Evolutionary conservation across 768 basidiomycete genomes (phyloP).

Genomic region (Pleurotus giganteus): DNA sequence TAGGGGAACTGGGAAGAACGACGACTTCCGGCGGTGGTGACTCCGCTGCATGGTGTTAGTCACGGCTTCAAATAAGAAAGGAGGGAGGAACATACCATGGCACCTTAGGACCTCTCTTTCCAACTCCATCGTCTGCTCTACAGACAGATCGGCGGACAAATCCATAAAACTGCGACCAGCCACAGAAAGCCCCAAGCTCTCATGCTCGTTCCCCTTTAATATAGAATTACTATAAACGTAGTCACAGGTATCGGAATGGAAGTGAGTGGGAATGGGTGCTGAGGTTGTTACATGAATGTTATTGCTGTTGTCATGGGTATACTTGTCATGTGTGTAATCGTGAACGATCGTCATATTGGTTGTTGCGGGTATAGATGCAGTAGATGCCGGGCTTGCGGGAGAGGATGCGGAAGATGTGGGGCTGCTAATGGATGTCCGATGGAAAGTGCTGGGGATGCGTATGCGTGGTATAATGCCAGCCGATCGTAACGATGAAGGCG

Average conservation of each 20-base stretch:
- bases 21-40: not conserved
- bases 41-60: not conserved
- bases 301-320: constrained; percentile 1
- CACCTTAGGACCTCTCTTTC: not conserved
- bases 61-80: not conserved
- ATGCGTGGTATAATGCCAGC: not conserved
- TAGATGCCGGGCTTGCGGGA: not conserved
- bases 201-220: not conserved
- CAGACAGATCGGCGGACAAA: not conserved
- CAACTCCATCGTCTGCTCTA: constrained; percentile 1
- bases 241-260: not conserved
- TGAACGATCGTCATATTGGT: not conserved
- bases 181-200: not conserved
- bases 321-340: not conserved
- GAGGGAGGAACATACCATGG: not conserved
- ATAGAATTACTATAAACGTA: not conserved
- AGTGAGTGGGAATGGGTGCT: not conserved
- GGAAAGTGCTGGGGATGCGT: constrained; percentile 3
- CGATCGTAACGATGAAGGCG: not conserved
- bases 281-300: constrained; percentile 1
- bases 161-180: constrained; percentile 5
- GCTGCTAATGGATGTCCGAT: not conserved
- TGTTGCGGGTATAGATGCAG: not conserved
- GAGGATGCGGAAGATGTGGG: not conserved
- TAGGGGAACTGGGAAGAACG: not conserved